These are phyloP conservation scores for Coleophoma crateriformis DNA, from an alignment of 2,329 filamentous ascomycete genomes.

Conservation along the genomic window DNA sequence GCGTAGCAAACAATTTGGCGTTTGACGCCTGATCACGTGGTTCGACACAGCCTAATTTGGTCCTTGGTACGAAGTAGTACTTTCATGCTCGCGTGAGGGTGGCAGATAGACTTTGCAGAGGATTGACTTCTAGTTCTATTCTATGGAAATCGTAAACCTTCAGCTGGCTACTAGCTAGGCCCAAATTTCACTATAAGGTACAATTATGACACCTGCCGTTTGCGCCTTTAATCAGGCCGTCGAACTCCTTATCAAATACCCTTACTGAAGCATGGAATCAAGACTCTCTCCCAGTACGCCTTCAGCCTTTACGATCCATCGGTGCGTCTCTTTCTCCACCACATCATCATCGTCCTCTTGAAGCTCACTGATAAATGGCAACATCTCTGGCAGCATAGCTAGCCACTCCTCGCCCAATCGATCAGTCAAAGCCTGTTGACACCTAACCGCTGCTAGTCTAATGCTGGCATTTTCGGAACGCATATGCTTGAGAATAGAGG, in stretches of 20 bases:
- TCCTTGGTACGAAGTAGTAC: too few species aligned
- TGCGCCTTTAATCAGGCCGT: not conserved
- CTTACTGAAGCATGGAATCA: conserved; percentile 83
- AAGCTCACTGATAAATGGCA: conserved; percentile 91
- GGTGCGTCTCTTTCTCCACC: conserved; percentile 83
- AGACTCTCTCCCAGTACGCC: conserved; percentile 83
- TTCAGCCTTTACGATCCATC: conserved; percentile 90
- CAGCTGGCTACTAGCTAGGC: too few species aligned
- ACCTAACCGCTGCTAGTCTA: conserved; percentile 75
- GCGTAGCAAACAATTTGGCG: not conserved
- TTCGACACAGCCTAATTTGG: too few species aligned
- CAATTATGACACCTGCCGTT: not conserved
- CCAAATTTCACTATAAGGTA: too few species aligned
- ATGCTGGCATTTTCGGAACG: conserved; percentile 66
- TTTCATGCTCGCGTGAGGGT: too few species aligned
- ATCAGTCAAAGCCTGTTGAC: conserved; percentile 74
- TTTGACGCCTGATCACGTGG: not conserved
- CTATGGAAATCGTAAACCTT: too few species aligned
- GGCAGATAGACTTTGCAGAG: too few species aligned
- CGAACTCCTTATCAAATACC: not conserved
- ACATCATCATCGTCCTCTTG: conserved; percentile 95
- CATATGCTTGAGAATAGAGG: conserved; percentile 69
- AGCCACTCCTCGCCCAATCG: conserved; percentile 91
- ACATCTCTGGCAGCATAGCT: conserved; percentile 84
- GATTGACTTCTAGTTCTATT: too few species aligned